A percentile compares a stretch with the other conserved stretches of the same genome.
Conservation (phyloP, 306 rosid species). For the Prunus persica region Prunus_persica_NCBIv2 NC_034009.1:10657001-10657500, state of each 20-base stretch:
- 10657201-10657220: not conserved
- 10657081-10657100: constrained; percentile 7
- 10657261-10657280: too few species aligned
- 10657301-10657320: too few species aligned
- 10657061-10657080: not conserved
- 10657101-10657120: not conserved
- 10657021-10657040: not conserved
- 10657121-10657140: not conserved
- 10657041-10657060: not conserved
- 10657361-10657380: too few species aligned
- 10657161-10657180: constrained; percentile 21
- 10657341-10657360: too few species aligned
- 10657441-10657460: too few species aligned
- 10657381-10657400: too few species aligned
- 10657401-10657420: too few species aligned
- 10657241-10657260: not conserved
- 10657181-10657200: not conserved
- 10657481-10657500: too few species aligned
- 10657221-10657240: not conserved
- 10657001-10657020: not conserved
- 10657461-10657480: too few species aligned
- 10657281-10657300: too few species aligned
- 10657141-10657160: not conserved
- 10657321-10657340: too few species aligned
- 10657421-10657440: too few species aligned